A percentile compares a stretch with the other conserved stretches of the same genome.
phyloP scores from a whole-genome alignment of 768 basidiomycete genomes.

The Ramaria rubella region DNA sequence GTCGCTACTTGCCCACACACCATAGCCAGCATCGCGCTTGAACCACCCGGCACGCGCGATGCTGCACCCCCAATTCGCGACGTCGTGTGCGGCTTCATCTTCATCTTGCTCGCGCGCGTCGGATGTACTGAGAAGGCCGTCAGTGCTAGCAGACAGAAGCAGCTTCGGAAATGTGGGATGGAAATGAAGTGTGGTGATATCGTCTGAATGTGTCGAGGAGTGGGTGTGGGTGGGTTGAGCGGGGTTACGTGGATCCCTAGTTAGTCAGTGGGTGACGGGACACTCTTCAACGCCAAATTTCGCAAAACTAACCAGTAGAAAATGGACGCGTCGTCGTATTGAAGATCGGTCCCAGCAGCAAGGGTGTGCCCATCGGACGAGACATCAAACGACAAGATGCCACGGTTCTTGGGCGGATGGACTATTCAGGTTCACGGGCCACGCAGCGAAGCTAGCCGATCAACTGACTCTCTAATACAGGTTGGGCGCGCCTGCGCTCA shows the following conservation, averaged over 20 bases:
- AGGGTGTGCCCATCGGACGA: constrained; percentile 65
- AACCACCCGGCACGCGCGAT: constrained; percentile 74
- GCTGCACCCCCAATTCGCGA: constrained; percentile 84
- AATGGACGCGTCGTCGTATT: constrained; percentile 75
- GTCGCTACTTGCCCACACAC: constrained; percentile 82
- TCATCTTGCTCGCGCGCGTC: constrained; percentile 74
- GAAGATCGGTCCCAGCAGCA: constrained; percentile 77
- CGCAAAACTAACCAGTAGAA: constrained; percentile 62
- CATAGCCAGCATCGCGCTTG: constrained; percentile 26
- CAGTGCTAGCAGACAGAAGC: constrained; percentile 77
- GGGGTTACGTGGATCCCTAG: constrained; percentile 82
- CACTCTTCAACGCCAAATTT: not conserved
- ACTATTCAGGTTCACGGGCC: constrained; percentile 4
- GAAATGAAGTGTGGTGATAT: constrained; percentile 74
- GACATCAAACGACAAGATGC: constrained; percentile 62
- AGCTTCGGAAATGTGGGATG: constrained; percentile 34
- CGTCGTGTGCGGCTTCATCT: constrained; percentile 75
- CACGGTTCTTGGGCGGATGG: constrained; percentile 20
- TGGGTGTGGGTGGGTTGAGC: constrained; percentile 66
- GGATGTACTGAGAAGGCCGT: constrained; percentile 72
- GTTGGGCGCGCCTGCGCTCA: constrained; percentile 41
- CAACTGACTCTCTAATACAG: constrained; percentile 55
- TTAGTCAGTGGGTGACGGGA: not conserved
- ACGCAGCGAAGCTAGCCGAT: not conserved
- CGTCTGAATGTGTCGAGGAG: constrained; percentile 86